Evolutionary conservation across 2,329 filamentous ascomycete species (phyloP).

Genomic region (Aureobasidium sp.): DNA sequence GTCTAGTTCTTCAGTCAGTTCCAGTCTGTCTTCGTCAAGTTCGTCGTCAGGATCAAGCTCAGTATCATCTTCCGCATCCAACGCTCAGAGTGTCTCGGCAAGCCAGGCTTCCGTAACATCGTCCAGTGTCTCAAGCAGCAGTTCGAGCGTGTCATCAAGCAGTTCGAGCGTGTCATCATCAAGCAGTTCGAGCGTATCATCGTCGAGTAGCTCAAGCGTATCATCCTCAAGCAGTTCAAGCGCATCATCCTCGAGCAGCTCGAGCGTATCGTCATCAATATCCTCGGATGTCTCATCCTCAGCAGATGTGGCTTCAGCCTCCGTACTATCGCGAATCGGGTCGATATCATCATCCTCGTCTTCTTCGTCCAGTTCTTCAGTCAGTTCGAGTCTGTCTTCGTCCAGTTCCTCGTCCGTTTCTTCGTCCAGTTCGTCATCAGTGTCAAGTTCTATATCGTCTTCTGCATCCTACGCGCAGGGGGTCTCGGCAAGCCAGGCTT

Average conservation of each 20-base stretch:
- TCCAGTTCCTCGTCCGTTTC: too few relatives aligned
- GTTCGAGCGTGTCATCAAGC: neutral
- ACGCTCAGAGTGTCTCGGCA: too few relatives aligned
- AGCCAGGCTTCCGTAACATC: too few relatives aligned
- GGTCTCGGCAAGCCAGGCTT: neutral
- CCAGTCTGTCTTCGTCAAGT: neutral
- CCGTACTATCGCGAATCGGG: too few relatives aligned
- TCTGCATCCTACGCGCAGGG: too few relatives aligned
- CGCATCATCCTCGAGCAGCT: neutral
- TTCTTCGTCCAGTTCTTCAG: too few relatives aligned
- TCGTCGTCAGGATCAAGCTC: neutral
- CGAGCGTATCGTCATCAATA: neutral
- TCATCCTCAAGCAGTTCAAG: neutral
- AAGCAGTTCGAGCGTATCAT: neutral
- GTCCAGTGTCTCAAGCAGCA: too few relatives aligned
- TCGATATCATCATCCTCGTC: too few relatives aligned
- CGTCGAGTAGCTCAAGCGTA: neutral
- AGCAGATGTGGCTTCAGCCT: neutral
- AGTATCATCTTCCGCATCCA: neutral
- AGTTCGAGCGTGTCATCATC: neutral
- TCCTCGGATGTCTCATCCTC: neutral
- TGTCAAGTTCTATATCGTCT: too few relatives aligned
- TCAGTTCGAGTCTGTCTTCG: too few relatives aligned
- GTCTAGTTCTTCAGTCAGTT: neutral
- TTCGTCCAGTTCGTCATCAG: too few relatives aligned